Base-by-base conservation (phyloP, 257 asterid species). In the Capsicum chinense region DNA sequence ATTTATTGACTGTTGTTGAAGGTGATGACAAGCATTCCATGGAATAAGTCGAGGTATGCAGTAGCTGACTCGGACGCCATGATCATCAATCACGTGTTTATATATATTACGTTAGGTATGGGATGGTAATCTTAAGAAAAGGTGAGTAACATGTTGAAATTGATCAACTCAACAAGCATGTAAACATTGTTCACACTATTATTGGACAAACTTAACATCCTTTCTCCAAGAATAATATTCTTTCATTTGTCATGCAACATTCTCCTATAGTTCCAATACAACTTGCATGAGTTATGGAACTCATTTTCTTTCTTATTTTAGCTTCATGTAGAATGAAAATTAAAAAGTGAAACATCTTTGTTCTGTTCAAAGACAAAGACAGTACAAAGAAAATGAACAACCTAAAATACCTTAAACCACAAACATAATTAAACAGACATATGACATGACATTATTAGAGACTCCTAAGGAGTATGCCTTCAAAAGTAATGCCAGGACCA, bases 401-500 rank as follows among this genome's bases (percentile, higher is more conserved):
- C 19, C 76, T 67, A 35, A 66, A 4, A 14, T 9, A 39, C n/a
- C 52, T 6, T 37, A 37, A 68, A 39, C 19, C 74, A 67, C 74
- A 67, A 21, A 2, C 37, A 37, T 50, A 50, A 9, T 3, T 26
- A 26, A 64, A 76, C 10, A 21, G n/a, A 8, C 1, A 50, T 3
- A 52, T 21, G 52, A 76, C 63, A 50, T 74, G 81, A 3, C 7
- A 50, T 74, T 39, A 9, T 62, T 17, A 86, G 83, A 94, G 92
- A 86, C 90, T 93, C 37, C 97, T 92, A 14, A 95, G 87, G 80
- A 95, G 98, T 12, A 95, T 93, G 59, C 99, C 99, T 89, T 95
- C 99, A 80, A 95, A 94, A 0, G 99, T 95, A 47, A 95, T 90
- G 1, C 98, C 98, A 0, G 98, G 99, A 2, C 99, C 99, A 82